phyloP scores from a whole-genome alignment of 257 asterid genomes.

The Parsonsia alboflavescens region DNA sequence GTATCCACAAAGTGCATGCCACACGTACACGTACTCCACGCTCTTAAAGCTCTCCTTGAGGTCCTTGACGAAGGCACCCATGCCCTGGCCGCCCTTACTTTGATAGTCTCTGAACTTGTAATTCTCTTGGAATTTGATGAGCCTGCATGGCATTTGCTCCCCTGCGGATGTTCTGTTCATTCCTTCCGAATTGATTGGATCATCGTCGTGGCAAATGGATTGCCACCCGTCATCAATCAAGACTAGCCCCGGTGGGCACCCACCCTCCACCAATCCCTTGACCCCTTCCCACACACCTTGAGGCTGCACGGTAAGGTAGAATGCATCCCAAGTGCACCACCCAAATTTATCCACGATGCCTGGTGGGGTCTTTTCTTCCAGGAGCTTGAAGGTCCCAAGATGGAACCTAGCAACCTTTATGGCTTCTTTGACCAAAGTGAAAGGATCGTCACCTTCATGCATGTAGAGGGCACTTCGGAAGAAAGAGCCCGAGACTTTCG shows the following conservation, averaged over 20 bases:
- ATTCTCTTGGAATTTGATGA: slow-evolving; percentile 67
- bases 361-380: slow-evolving; percentile 88
- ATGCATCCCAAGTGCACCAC: slow-evolving; percentile 99
- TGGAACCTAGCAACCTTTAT: slow-evolving; percentile 65
- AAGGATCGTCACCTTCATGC: slow-evolving; percentile 70
- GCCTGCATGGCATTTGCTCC: slow-evolving; percentile 93
- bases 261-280: slow-evolving; percentile 76
- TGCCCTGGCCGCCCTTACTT: slow-evolving; percentile 56
- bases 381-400: slow-evolving; percentile 63
- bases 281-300: slow-evolving; percentile 84
- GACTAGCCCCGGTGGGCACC: slow-evolving; percentile 92
- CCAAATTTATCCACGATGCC: slow-evolving; percentile 93
- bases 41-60: slow-evolving; percentile 50
- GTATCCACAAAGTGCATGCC: slow-evolving; percentile 97
- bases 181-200: slow-evolving; percentile 68
- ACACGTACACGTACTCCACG: slow-evolving; percentile 79
- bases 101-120: slow-evolving; percentile 69
- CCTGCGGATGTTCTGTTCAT: slow-evolving; percentile 86
- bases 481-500: slow-evolving; percentile 38
- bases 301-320: slow-evolving; percentile 85
- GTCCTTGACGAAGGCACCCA: slow-evolving; percentile 76
- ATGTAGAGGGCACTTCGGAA: slow-evolving; percentile 63
- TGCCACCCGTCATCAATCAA: slow-evolving; percentile 95
- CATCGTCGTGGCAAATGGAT: slow-evolving; percentile 89
- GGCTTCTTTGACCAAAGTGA: slow-evolving; percentile 67